Evolutionary conservation across 2,329 filamentous ascomycete species (phyloP).

Genomic region (Volutella citrinella): DNA sequence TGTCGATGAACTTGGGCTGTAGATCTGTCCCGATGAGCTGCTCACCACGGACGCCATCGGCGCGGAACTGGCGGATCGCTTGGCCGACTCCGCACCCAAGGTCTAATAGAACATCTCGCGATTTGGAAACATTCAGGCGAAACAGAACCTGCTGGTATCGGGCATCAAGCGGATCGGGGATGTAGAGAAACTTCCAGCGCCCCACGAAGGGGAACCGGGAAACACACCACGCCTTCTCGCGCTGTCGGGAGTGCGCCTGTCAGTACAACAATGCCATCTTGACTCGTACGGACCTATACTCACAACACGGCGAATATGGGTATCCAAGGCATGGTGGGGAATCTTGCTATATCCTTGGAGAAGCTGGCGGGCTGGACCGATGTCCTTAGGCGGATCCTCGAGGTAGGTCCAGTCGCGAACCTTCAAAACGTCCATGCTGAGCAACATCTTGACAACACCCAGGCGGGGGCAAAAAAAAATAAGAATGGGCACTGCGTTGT

Average conservation of each 20-base stretch:
- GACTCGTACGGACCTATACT: slow-evolving; percentile 19
- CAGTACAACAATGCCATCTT: no score
- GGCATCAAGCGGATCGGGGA: slow-evolving; percentile 39
- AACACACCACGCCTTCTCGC: slow-evolving; percentile 44
- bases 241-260: no score
- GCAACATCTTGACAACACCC: slow-evolving; percentile 16
- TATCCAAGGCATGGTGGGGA: slow-evolving; percentile 31
- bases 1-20: slow-evolving; percentile 47
- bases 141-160: slow-evolving; percentile 41
- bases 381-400: slow-evolving; percentile 34
- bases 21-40: slow-evolving; percentile 51
- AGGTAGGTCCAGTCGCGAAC: slow-evolving; percentile 37
- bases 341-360: slow-evolving; percentile 39
- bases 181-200: slow-evolving; percentile 47
- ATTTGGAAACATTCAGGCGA: slow-evolving; percentile 37
- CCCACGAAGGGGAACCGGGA: slow-evolving; percentile 45
- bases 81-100: slow-evolving; percentile 51
- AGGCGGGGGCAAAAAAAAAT: no score
- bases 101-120: slow-evolving; percentile 43
- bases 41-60: slow-evolving; percentile 46
- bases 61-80: slow-evolving; percentile 45
- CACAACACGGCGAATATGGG: slow-evolving; percentile 35
- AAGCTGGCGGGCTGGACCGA: slow-evolving; percentile 33
- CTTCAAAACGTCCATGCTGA: slow-evolving; percentile 33
- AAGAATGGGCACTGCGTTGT: no score